Evolutionary conservation across 495 filamentous ascomycete species (phyloP).

Genomic region (Haplographium delicatum): DNA sequence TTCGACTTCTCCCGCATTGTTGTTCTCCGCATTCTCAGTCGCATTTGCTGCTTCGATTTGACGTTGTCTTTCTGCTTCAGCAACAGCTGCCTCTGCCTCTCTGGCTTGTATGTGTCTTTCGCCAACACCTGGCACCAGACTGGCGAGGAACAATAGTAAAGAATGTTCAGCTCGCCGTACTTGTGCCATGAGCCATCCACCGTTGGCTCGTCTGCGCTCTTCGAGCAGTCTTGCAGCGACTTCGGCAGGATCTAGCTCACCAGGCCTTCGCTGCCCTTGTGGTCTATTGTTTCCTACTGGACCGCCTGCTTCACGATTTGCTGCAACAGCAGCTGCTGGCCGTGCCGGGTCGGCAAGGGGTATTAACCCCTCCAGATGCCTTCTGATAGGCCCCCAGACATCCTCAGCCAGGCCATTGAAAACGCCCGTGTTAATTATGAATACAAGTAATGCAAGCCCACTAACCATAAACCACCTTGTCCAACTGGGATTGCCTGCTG

Average conservation of each 20-base stretch:
- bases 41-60: slow-evolving; percentile 17
- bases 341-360: slow-evolving; percentile 35
- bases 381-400: slow-evolving; percentile 57
- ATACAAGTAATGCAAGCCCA: slow-evolving; percentile 50
- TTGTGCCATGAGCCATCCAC: slow-evolving; percentile 49
- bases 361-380: slow-evolving; percentile 68
- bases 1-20: not conserved
- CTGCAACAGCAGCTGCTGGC: not conserved
- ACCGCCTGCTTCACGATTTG: not conserved
- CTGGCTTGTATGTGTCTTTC: slow-evolving; percentile 63
- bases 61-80: slow-evolving; percentile 24
- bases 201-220: slow-evolving; percentile 41
- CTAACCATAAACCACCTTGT: slow-evolving; percentile 60
- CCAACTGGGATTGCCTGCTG: slow-evolving; percentile 63
- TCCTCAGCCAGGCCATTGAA: slow-evolving; percentile 51
- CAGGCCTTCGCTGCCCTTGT: slow-evolving; percentile 3
- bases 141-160: slow-evolving; percentile 76
- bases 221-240: slow-evolving; percentile 50
- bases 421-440: slow-evolving; percentile 61
- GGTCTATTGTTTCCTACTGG: not conserved
- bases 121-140: slow-evolving; percentile 77
- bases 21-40: not conserved
- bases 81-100: slow-evolving; percentile 24
- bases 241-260: slow-evolving; percentile 44
- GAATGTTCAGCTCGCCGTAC: slow-evolving; percentile 66